Conservation (phyloP, 2,329 filamentous ascomycete species). For the Drechslerella coelobrocha region DNA sequence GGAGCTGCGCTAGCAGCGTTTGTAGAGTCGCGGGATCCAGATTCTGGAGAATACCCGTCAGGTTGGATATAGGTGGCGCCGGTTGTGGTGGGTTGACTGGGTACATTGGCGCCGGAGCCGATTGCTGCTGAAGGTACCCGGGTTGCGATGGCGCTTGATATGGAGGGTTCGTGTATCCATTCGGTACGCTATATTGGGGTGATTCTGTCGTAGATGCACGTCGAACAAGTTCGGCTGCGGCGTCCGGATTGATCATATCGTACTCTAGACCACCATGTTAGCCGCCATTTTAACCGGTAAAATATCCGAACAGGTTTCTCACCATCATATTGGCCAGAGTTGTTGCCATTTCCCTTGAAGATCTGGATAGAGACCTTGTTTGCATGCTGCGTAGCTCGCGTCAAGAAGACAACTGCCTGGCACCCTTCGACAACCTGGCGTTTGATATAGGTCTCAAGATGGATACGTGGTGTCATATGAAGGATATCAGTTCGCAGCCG, state of each 20-base stretch:
- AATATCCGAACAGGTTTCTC: conserved; percentile 52
- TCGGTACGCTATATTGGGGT: conserved; percentile 57
- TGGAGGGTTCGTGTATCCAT: conserved; percentile 56
- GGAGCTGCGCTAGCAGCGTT: conserved; percentile 68
- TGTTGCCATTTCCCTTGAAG: conserved; percentile 80
- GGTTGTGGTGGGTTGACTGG: conserved; percentile 56
- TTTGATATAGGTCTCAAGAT: conserved; percentile 79
- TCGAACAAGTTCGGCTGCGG: conserved; percentile 80
- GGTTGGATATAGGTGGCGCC: conserved; percentile 60
- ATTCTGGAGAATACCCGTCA: conserved; percentile 71
- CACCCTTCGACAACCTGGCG: conserved; percentile 89
- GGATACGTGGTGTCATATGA: conserved; percentile 76
- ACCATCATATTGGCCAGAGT: conserved; percentile 74
- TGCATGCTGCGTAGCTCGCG: conserved; percentile 70
- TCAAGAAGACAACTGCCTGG: conserved; percentile 79
- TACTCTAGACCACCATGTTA: conserved; percentile 67
- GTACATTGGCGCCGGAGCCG: conserved; percentile 55
- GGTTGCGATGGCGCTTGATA: conserved; percentile 54
- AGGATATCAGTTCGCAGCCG: conserved; percentile 79
- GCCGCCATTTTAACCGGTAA: conserved; percentile 27
- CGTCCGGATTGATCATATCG: conserved; percentile 76
- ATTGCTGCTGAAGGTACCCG: conserved; percentile 55
- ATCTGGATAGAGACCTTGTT: conserved; percentile 81
- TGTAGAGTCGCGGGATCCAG: conserved; percentile 75
- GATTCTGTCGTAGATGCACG: conserved; percentile 67